Conservation (phyloP, 305 asterid genomes). For the Striga hermonthica region DNA sequence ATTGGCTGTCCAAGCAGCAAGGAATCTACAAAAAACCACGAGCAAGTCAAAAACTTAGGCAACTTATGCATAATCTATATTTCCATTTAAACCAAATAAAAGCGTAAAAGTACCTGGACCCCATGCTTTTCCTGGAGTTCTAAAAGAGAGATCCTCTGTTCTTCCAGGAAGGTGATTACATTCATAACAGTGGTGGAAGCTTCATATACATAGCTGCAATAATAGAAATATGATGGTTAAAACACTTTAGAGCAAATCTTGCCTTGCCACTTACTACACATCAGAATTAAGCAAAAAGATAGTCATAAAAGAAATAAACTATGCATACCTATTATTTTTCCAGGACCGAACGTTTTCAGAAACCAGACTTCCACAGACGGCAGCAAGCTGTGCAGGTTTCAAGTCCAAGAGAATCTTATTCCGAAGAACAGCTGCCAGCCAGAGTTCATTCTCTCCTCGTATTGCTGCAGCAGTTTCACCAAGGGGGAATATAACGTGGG, state of each 20-base stretch:
- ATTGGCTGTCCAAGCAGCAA: conserved; percentile 93
- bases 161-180: conserved; percentile 60
- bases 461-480: conserved; percentile 99
- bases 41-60: conserved; percentile 6
- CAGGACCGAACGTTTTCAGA: conserved; percentile 92
- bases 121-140: conserved; percentile 92
- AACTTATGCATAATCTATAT: not conserved
- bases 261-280: not conserved
- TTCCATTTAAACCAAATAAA: conserved; percentile 13
- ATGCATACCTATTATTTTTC: conserved; percentile 73
- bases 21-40: conserved; percentile 51
- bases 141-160: conserved; percentile 65
- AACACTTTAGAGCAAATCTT: not conserved
- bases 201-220: conserved; percentile 78
- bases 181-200: conserved; percentile 76
- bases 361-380: conserved; percentile 82
- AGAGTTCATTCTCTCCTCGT: conserved; percentile 97
- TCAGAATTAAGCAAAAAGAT: not conserved
- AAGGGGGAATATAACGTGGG: conserved; percentile 74
- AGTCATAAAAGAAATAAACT: not conserved
- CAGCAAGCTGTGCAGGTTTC: conserved; percentile 99
- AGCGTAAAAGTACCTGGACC: conserved; percentile 62
- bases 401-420: conserved; percentile 70
- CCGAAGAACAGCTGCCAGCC: conserved; percentile 95
- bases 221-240: conserved; percentile 21